A percentile compares a stretch with the other conserved stretches of the same genome.
phyloP scores from a whole-genome alignment of 768 basidiomycete species.

The Xerocomellus amylosporus region DNA sequence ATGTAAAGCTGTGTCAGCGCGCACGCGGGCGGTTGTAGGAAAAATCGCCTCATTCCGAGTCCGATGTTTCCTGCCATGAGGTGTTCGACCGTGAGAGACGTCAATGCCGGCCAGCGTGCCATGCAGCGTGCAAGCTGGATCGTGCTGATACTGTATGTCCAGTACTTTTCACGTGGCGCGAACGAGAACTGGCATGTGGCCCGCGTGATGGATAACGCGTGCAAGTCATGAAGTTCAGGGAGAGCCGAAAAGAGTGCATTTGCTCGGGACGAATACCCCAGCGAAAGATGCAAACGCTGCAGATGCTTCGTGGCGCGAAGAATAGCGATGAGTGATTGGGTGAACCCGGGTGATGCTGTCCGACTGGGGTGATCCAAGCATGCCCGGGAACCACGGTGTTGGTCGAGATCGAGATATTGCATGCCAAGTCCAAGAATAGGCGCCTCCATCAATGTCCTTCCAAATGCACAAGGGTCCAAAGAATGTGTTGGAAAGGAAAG shows the following conservation, averaged over 20 bases:
- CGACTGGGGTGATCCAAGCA: too few relatives aligned
- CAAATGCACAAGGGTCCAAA: neutral
- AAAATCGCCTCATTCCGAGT: neutral
- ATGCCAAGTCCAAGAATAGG: slow-evolving; percentile 1
- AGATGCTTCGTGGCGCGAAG: slow-evolving; percentile 3
- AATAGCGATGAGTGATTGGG: neutral
- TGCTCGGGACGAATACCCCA: neutral
- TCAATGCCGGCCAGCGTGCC: neutral
- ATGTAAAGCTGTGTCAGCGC: neutral
- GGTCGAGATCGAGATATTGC: neutral
- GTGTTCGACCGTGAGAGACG: neutral
- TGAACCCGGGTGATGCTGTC: neutral
- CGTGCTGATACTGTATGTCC: neutral
- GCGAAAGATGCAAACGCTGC: neutral
- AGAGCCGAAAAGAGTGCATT: neutral
- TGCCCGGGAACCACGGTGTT: neutral
- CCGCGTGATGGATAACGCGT: neutral
- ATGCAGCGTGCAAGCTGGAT: neutral
- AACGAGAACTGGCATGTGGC: neutral
- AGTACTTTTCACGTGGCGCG: too few relatives aligned
- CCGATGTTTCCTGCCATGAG: neutral
- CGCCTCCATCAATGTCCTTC: neutral
- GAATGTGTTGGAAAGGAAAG: neutral
- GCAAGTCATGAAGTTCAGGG: neutral
- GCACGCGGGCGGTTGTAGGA: neutral